phyloP scores from a whole-genome alignment of 768 basidiomycete genomes.

The Grammothele lineata region DNA sequence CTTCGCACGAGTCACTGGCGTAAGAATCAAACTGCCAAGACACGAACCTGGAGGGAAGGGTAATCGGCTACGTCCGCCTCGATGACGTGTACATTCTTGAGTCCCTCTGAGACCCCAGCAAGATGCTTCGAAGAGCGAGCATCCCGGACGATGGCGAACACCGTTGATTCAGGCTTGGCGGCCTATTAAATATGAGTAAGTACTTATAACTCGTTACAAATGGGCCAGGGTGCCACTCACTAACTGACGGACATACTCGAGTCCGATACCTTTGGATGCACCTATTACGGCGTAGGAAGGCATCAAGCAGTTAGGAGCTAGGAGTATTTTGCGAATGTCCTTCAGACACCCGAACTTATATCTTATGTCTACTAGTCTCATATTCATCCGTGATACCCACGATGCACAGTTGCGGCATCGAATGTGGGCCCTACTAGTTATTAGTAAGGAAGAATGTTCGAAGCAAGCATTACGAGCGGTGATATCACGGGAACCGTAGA shows the following conservation, averaged over 20 bases:
- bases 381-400: too few relatives aligned
- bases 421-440: too few relatives aligned
- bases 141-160: constrained; percentile 23
- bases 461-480: too few relatives aligned
- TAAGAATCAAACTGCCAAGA: neutral
- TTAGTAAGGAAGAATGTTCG: too few relatives aligned
- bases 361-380: too few relatives aligned
- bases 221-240: neutral
- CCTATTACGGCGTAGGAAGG: constrained; percentile 20
- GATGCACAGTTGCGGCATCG: too few relatives aligned
- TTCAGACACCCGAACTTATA: too few relatives aligned
- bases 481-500: too few relatives aligned
- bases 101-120: neutral
- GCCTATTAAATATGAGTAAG: constrained; percentile 1
- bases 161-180: constrained; percentile 9
- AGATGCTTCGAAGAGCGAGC: constrained; percentile 5
- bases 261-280: constrained; percentile 20
- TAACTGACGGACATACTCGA: constrained; percentile 18
- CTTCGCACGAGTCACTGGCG: too few relatives aligned
- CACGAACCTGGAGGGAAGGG: constrained; percentile 26
- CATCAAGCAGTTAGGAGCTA: too few relatives aligned
- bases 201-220: neutral
- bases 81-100: constrained; percentile 30
- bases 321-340: too few relatives aligned
- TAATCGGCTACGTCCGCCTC: constrained; percentile 33